These are phyloP conservation scores for Rhamnella rubrinervis DNA, from an alignment of 331 rosid species.

Conservation along the genomic window DNA sequence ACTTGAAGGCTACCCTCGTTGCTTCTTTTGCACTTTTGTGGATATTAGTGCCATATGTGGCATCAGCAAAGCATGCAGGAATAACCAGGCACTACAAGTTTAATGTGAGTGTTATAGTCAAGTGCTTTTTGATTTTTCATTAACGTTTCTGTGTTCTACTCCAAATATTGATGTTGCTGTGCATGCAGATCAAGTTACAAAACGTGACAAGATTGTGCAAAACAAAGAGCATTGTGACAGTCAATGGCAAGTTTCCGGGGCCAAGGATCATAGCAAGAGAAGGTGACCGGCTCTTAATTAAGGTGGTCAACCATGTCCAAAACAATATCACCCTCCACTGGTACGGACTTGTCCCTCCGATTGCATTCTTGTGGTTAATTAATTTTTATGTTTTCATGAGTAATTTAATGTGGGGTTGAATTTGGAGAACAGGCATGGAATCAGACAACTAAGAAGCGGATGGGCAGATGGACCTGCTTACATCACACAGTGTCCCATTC, in stretches of 20 bases:
- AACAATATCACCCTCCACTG: conserved; percentile 66
- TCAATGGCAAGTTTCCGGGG: conserved; percentile 66
- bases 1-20: conserved; percentile 32
- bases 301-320: conserved; percentile 64
- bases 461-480: conserved; percentile 98
- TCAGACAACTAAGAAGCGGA: conserved; percentile 59
- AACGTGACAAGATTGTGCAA: conserved; percentile 71
- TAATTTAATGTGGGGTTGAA: not conserved
- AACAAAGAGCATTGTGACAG: conserved; percentile 70
- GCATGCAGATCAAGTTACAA: conserved; percentile 47
- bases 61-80: conserved; percentile 50
- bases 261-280: conserved; percentile 82
- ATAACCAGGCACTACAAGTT: conserved; percentile 78
- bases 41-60: conserved; percentile 31
- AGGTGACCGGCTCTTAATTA: conserved; percentile 62
- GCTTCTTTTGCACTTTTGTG: conserved; percentile 33
- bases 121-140: too few species aligned
- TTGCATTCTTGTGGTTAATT: not conserved
- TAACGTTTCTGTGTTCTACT: not conserved
- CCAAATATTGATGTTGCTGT: not conserved
- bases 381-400: too few species aligned
- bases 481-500: conserved; percentile 81
- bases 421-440: conserved; percentile 55
- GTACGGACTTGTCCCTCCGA: conserved; percentile 24
- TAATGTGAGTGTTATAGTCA: conserved; percentile 33